phyloP scores from a whole-genome alignment of 2,329 filamentous ascomycete genomes.

The Hypomyces perniciosus region DNA sequence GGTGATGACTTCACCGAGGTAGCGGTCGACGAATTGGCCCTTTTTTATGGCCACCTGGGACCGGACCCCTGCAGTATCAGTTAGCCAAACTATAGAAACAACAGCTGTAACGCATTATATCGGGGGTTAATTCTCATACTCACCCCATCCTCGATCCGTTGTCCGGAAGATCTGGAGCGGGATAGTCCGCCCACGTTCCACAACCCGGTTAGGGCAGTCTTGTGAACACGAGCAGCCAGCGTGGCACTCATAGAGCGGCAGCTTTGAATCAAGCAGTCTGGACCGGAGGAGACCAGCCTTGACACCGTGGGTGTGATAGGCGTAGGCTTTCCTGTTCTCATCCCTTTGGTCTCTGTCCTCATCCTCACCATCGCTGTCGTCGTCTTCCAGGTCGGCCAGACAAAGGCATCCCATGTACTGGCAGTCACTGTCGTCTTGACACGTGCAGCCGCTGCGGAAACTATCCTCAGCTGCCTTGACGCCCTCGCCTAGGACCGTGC shows the following conservation, averaged over 20 bases:
- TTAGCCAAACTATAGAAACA: not conserved
- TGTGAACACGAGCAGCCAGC: slow-evolving; percentile 58
- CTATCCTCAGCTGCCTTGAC: slow-evolving; percentile 54
- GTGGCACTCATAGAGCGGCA: slow-evolving; percentile 78
- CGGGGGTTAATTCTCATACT: slow-evolving; percentile 13
- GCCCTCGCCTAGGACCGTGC: slow-evolving; percentile 52
- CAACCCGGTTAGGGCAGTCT: slow-evolving; percentile 67
- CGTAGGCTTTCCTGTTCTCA: slow-evolving; percentile 40
- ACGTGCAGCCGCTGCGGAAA: slow-evolving; percentile 66
- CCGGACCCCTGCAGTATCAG: slow-evolving; percentile 47
- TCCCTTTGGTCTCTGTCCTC: slow-evolving; percentile 28
- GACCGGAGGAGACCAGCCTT: slow-evolving; percentile 48
- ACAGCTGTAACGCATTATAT: not conserved
- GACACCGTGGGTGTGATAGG: slow-evolving; percentile 54
- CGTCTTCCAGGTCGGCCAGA: slow-evolving; percentile 54
- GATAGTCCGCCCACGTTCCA: slow-evolving; percentile 66
- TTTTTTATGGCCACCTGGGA: slow-evolving; percentile 57
- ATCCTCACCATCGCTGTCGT: slow-evolving; percentile 42
- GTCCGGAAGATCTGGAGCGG: slow-evolving; percentile 75
- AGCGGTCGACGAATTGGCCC: slow-evolving; percentile 76
- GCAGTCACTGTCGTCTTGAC: slow-evolving; percentile 55
- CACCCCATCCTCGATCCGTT: slow-evolving; percentile 67
- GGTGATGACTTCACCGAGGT: slow-evolving; percentile 67
- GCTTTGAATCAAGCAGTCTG: slow-evolving; percentile 45
- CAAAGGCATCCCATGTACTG: slow-evolving; percentile 64